Conservation (phyloP, 176 grass and related monocot genomes). For the Carex scoparia region DNA sequence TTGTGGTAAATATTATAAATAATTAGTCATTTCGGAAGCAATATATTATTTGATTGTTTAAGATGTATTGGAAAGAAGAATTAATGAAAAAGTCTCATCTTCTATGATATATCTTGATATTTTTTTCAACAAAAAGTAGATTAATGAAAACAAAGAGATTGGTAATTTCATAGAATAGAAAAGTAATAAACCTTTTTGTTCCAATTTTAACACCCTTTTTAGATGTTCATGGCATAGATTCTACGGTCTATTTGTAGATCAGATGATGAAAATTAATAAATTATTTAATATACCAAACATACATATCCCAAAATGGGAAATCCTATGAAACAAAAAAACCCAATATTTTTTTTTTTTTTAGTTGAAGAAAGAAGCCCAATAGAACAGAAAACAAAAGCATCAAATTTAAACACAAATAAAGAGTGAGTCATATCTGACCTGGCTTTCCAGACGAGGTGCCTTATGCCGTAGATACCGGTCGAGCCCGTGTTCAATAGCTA, state of each 20-base stretch:
- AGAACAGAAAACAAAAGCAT: neutral
- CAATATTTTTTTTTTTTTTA: too few relatives aligned
- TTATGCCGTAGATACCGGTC: slow-evolving; percentile 54
- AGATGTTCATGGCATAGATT: neutral
- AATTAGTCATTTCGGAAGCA: neutral
- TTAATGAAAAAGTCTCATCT: neutral
- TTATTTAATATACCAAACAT: neutral
- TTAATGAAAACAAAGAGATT: neutral
- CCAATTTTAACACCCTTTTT: neutral
- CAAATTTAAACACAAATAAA: neutral
- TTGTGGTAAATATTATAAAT: neutral
- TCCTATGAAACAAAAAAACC: neutral
- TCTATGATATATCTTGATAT: neutral
- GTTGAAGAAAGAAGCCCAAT: neutral
- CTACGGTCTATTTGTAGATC: neutral
- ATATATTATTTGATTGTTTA: neutral
- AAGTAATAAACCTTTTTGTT: neutral
- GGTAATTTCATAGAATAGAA: neutral
- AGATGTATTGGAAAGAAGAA: neutral
- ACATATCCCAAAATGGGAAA: neutral
- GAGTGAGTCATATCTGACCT: slow-evolving; percentile 29
- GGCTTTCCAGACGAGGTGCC: slow-evolving; percentile 32
- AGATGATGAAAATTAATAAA: neutral
- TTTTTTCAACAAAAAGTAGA: neutral
- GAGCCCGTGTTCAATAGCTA: slow-evolving; percentile 40